These are phyloP conservation scores for Bryum argenteum DNA, from an alignment of 225 moss, liverwort and hornwort genomes.

Conservation along the genomic window DNA sequence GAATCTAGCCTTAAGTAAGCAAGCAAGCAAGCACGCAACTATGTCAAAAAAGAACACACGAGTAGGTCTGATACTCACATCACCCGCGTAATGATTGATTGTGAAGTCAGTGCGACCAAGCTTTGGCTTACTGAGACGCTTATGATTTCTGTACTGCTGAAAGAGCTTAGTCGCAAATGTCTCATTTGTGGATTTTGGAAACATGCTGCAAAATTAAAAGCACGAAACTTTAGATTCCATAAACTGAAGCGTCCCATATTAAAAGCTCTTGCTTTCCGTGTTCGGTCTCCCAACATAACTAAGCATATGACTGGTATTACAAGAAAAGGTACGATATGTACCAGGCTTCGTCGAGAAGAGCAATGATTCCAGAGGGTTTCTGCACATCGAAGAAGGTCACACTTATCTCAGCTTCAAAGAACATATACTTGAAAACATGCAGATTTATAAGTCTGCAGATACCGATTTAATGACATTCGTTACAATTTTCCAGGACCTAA, in stretches of 20 bases:
- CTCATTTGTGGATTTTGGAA: slow-evolving; percentile 95
- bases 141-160: slow-evolving; percentile 89
- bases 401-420: slow-evolving; percentile 14
- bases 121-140: slow-evolving; percentile 97
- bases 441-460: neutral
- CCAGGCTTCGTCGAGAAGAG: slow-evolving; percentile 99
- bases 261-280: neutral
- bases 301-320: neutral
- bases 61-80: slow-evolving; percentile 58
- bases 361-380: slow-evolving; percentile 91
- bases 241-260: slow-evolving; percentile 1
- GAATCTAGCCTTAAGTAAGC: neutral
- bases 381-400: slow-evolving; percentile 42
- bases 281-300: neutral
- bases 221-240: slow-evolving; percentile 28
- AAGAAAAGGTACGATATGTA: slow-evolving; percentile 29
- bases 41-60: neutral
- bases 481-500: neutral
- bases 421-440: neutral
- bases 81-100: slow-evolving; percentile 95
- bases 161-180: slow-evolving; percentile 92
- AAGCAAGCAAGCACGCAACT: slow-evolving; percentile 1
- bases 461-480: neutral
- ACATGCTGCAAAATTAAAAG: slow-evolving; percentile 73
- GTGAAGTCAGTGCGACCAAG: slow-evolving; percentile 93